Percentiles rank a stretch among this genome's conserved stretches.
Evolutionary conservation across 2,329 filamentous ascomycete genomes (phyloP).

Genomic region (Epichloe aotearoae): DNA sequence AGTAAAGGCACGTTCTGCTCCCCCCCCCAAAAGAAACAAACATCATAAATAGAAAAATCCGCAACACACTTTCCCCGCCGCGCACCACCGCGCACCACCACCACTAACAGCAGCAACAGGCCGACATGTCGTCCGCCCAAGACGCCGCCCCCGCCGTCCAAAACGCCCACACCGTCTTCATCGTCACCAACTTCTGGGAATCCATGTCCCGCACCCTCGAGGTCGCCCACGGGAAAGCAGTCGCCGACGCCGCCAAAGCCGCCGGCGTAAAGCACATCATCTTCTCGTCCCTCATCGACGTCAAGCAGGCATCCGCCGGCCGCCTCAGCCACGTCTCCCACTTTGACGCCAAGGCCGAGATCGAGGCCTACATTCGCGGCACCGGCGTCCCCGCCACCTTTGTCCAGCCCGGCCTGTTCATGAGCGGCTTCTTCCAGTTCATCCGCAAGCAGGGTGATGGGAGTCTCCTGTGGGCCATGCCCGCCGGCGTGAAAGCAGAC

Average conservation of each 20-base stretch:
- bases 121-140: conserved; percentile 25
- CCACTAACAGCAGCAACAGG: conserved; percentile 14
- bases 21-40: too few relatives aligned
- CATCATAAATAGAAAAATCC: too few relatives aligned
- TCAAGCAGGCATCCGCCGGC: conserved; percentile 24
- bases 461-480: conserved; percentile 16
- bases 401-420: conserved; percentile 38
- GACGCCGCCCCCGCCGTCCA: conserved; percentile 24
- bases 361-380: conserved; percentile 41
- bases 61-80: too few relatives aligned
- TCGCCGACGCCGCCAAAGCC: conserved; percentile 31
- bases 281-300: conserved; percentile 31
- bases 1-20: conserved; percentile 11
- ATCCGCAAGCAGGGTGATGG: conserved; percentile 18
- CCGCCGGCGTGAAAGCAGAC: conserved; percentile 14
- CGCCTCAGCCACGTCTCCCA: conserved; percentile 26
- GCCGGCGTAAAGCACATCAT: conserved; percentile 31
- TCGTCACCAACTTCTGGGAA: conserved; percentile 28
- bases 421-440: conserved; percentile 31
- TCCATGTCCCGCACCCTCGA: conserved; percentile 21
- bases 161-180: conserved; percentile 30
- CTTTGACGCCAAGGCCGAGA: conserved; percentile 44
- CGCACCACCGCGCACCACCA: too few relatives aligned
- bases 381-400: conserved; percentile 37
- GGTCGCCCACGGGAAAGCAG: conserved; percentile 27